A percentile compares a stretch with the other conserved stretches of the same genome.
Evolutionary conservation across 2,329 filamentous ascomycete species (phyloP).

Genomic region (Penicillium sp.): DNA sequence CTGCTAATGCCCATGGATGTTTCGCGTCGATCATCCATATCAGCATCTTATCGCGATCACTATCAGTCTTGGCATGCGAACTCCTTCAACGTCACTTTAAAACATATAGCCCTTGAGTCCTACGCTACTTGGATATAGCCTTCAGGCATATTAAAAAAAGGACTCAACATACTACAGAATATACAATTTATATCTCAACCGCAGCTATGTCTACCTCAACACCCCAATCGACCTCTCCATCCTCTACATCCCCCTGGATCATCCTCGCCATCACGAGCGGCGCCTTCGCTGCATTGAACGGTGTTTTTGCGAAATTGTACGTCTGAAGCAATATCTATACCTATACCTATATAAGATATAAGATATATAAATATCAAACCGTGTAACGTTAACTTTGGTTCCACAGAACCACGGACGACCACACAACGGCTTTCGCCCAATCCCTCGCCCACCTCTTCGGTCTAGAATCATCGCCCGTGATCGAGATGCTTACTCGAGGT

Average conservation of each 20-base stretch:
- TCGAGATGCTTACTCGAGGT: conserved; percentile 52
- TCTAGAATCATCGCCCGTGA: conserved; percentile 35
- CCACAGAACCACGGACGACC: conserved; percentile 57
- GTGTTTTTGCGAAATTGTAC: conserved; percentile 65
- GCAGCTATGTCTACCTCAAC: conserved; percentile 6
- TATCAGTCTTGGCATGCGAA: conserved; percentile 16
- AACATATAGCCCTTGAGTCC: not conserved
- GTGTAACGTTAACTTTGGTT: not conserved
- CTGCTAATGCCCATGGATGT: not conserved
- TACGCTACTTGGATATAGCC: conserved; percentile 5
- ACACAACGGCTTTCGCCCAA: conserved; percentile 54
- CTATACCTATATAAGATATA: not conserved
- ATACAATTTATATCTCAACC: not conserved
- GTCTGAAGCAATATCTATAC: conserved; percentile 4
- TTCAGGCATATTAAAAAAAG: not conserved
- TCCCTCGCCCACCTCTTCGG: conserved; percentile 48
- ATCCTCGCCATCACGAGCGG: conserved; percentile 60
- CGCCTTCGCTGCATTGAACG: conserved; percentile 62
- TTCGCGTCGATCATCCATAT: conserved; percentile 9
- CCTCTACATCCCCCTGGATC: conserved; percentile 44
- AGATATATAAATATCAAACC: not conserved
- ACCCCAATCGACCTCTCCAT: not conserved
- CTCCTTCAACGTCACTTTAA: conserved; percentile 7
- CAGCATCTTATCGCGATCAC: conserved; percentile 10
- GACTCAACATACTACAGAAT: not conserved